Conservation (phyloP, 106 monocot species). For the Allium cepa region DNA sequence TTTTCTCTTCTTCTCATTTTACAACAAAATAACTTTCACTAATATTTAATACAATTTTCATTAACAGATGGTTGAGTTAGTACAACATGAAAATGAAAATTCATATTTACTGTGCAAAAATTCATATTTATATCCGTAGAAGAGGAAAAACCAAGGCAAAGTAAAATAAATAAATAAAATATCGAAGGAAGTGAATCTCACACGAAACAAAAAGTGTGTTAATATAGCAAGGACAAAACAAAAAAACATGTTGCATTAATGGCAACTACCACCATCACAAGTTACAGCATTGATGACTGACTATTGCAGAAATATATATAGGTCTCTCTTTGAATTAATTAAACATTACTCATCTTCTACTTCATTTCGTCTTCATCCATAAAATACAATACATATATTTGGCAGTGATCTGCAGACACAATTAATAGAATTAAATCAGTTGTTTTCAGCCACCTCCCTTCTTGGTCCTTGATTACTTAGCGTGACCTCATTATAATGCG, state of each 20-base stretch:
- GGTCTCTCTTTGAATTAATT: not conserved
- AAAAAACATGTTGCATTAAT: constrained; percentile 2
- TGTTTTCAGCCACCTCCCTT: not conserved
- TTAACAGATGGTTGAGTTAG: too few relatives aligned
- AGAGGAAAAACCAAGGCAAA: too few relatives aligned
- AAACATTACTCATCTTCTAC: not conserved
- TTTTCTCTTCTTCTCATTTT: too few relatives aligned
- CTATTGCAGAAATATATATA: not conserved
- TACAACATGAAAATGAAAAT: too few relatives aligned
- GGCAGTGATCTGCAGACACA: not conserved
- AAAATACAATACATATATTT: too few relatives aligned
- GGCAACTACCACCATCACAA: constrained; percentile 5
- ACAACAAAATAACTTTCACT: too few relatives aligned
- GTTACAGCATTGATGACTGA: not conserved
- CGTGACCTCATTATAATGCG: not conserved
- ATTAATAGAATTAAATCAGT: not conserved
- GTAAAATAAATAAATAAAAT: too few relatives aligned
- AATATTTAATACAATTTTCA: too few relatives aligned
- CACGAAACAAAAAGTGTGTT: too few relatives aligned
- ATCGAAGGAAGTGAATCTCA: too few relatives aligned
- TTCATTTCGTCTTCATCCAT: not conserved
- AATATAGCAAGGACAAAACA: not conserved
- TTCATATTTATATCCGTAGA: too few relatives aligned
- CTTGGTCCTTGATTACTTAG: not conserved
- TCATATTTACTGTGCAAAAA: too few relatives aligned